A percentile compares a stretch with the other conserved stretches of the same genome.
Evolutionary conservation across 139 green algal genomes (phyloP).

Genomic region (Chlamydomonas schloesseri): DNA sequence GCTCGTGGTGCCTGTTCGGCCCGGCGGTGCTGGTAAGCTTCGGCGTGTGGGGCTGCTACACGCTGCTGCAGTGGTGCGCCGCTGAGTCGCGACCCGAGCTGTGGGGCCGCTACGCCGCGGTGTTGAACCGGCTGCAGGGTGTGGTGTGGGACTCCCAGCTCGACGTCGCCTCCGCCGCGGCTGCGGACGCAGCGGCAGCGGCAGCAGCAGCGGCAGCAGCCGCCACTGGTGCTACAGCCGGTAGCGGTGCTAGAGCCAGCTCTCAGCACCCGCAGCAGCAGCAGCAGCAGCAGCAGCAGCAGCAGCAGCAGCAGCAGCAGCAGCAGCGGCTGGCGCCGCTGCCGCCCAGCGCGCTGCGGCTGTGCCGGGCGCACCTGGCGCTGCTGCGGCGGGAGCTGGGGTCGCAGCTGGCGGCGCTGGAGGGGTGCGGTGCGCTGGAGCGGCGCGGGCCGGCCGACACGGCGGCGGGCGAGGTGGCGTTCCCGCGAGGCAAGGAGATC

Average conservation of each 20-base stretch:
- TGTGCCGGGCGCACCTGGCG: slow-evolving; percentile 34
- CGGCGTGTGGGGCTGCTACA: slow-evolving; percentile 69
- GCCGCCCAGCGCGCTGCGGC: slow-evolving; percentile 1
- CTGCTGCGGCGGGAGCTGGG: slow-evolving; percentile 41
- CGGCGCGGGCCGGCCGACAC: slow-evolving; percentile 57
- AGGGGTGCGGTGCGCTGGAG: slow-evolving; percentile 25
- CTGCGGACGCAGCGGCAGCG: background rate
- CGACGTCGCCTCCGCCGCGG: background rate
- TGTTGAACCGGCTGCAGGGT: slow-evolving; percentile 78
- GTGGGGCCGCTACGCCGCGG: slow-evolving; percentile 73
- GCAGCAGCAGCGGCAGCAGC: background rate
- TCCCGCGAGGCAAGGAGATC: slow-evolving; percentile 79
- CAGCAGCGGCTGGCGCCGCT: background rate
- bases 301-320: slow-evolving; percentile 7
- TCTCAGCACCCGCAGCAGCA: background rate
- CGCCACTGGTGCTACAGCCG: background rate
- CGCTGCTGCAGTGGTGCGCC: slow-evolving; percentile 66
- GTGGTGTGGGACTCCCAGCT: slow-evolving; percentile 36
- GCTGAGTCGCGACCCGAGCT: slow-evolving; percentile 78
- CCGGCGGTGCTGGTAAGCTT: slow-evolving; percentile 59
- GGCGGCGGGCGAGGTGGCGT: slow-evolving; percentile 61
- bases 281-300: background rate
- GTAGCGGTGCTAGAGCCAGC: too few species aligned
- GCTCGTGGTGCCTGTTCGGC: slow-evolving; percentile 34
- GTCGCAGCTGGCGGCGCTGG: slow-evolving; percentile 53